Conservation (phyloP, 805 yeast species). For the Starmerella powellii region DNA sequence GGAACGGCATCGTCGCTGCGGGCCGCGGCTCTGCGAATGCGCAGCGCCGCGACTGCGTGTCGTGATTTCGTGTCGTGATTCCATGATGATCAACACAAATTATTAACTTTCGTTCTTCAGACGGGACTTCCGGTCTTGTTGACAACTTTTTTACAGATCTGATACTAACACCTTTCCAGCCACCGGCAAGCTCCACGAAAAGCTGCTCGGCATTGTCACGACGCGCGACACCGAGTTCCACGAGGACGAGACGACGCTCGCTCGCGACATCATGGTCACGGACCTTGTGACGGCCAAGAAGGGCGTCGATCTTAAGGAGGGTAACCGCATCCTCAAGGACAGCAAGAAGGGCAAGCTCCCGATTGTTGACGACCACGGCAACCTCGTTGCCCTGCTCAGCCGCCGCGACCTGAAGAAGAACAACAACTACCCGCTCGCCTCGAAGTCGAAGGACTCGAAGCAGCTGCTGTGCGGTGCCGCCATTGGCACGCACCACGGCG, state of each 20-base stretch:
- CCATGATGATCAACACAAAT: not conserved
- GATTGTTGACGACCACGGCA: constrained; percentile 65
- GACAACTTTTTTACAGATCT: constrained; percentile 44
- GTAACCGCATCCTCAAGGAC: constrained; percentile 78
- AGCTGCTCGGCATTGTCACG: constrained; percentile 87
- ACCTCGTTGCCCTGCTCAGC: constrained; percentile 76
- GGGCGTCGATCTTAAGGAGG: constrained; percentile 73
- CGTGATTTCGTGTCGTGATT: not conserved
- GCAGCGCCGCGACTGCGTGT: too few species aligned
- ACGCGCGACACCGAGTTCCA: constrained; percentile 95
- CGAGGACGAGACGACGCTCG: constrained; percentile 51
- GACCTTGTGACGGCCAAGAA: constrained; percentile 72
- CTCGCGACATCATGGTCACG: constrained; percentile 77
- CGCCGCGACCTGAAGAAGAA: constrained; percentile 96
- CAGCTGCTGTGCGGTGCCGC: constrained; percentile 98
- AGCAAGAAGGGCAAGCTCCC: constrained; percentile 98
- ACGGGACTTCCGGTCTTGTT: constrained; percentile 77
- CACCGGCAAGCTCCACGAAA: constrained; percentile 74
- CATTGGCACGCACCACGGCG: constrained; percentile 85
- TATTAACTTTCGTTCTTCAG: constrained; percentile 98
- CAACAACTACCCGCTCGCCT: constrained; percentile 83
- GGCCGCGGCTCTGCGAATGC: too few species aligned
- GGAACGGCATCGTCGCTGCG: not conserved
- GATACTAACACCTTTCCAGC: constrained; percentile 39
- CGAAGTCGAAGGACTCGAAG: constrained; percentile 84